Evolutionary conservation across 257 asterid species (phyloP).

Genomic region (Rauvolfia tetraphylla): DNA sequence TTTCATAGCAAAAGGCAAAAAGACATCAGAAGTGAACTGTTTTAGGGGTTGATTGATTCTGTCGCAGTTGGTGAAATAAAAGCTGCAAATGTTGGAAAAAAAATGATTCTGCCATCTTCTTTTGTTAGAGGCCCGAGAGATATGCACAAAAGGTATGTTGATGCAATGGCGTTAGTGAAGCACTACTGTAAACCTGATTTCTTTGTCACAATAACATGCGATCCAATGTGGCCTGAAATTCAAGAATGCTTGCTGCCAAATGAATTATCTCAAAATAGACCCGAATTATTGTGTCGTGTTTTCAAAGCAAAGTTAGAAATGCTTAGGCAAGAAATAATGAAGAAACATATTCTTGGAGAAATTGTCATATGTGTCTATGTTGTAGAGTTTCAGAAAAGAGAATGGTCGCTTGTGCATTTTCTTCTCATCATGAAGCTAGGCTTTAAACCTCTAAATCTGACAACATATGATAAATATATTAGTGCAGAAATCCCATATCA

Average conservation of each 20-base stretch:
- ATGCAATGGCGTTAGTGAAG: background rate
- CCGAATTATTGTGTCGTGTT: background rate
- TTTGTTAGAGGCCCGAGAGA: too few species aligned
- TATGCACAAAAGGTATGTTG: too few species aligned
- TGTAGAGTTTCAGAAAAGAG: background rate
- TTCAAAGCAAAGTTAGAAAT: background rate
- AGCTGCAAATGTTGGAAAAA: background rate
- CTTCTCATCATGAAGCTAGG: background rate
- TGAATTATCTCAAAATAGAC: background rate
- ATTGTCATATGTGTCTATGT: background rate
- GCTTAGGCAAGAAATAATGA: background rate
- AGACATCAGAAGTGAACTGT: too few species aligned
- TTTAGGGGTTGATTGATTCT: too few species aligned
- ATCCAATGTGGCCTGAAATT: background rate
- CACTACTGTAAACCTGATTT: background rate
- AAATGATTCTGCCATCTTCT: background rate
- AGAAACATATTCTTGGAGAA: background rate
- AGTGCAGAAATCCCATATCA: too few species aligned
- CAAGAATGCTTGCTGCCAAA: background rate
- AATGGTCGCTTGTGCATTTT: too few species aligned
- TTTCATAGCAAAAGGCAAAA: too few species aligned
- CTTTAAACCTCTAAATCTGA: background rate
- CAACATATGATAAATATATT: background rate
- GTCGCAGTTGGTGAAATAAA: too few species aligned
- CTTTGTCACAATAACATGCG: too few species aligned